phyloP scores from a whole-genome alignment of 2,329 filamentous ascomycete species.

The Catunica adiposa region DNA sequence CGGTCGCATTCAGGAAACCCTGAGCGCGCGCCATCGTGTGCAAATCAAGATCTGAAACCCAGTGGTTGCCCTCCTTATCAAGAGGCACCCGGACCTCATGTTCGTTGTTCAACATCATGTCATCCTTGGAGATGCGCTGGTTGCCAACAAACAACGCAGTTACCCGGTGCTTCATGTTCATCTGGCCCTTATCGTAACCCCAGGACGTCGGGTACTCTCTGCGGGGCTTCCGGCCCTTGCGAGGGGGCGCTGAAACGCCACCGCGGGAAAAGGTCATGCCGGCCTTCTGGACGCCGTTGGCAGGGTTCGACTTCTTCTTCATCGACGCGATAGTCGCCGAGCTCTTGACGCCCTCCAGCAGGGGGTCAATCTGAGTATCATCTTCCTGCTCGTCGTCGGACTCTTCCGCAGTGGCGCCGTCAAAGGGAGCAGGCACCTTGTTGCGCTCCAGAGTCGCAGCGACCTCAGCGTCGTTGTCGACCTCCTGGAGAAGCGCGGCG shows the following conservation, averaged over 20 bases:
- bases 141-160: conserved; percentile 82
- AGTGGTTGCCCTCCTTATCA: conserved; percentile 45
- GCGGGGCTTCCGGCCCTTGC: conserved; percentile 68
- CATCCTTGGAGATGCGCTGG: conserved; percentile 84
- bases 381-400: conserved; percentile 32
- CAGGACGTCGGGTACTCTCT: conserved; percentile 88
- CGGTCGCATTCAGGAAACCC: conserved; percentile 61
- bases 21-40: conserved; percentile 80
- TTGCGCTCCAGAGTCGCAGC: conserved; percentile 48
- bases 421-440: conserved; percentile 33
- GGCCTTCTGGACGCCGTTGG: conserved; percentile 45
- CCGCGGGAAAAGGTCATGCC: conserved; percentile 66
- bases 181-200: conserved; percentile 82
- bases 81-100: conserved; percentile 83
- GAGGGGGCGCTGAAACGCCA: conserved; percentile 43
- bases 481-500: conserved; percentile 46
- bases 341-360: conserved; percentile 31
- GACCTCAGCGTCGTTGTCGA: conserved; percentile 46
- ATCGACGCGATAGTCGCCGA: conserved; percentile 29
- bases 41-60: conserved; percentile 85
- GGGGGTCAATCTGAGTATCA: conserved; percentile 18
- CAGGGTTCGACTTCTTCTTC: conserved; percentile 40
- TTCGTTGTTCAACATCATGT: conserved; percentile 95
- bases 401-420: conserved; percentile 34
- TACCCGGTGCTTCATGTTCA: conserved; percentile 97